Evolutionary conservation across 2,329 filamentous ascomycete genomes (phyloP), one percentile per base, ranked within the genome.

Genomic region (Fusarium sp.): DNA sequence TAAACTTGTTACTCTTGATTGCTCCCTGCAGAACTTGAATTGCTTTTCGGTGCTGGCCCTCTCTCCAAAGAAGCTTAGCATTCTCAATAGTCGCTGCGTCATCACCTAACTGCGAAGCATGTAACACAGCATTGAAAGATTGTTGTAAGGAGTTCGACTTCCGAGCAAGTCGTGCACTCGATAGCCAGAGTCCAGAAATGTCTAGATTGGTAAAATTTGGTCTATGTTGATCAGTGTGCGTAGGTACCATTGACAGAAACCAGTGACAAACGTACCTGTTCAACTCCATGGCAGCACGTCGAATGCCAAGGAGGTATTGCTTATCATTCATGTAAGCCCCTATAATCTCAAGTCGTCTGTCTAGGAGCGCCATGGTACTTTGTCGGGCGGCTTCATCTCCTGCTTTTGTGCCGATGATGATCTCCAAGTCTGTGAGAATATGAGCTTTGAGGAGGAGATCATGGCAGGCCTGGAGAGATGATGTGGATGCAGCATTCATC

Each of bases 11-110:
- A 34, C 88, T 90, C 48, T 90, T 87, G 69, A 99, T 97, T 24
- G 95, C 94, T 46, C 93, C 90, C 75, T 97, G 91, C 5, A 99
- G 85, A 48, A 92, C 92, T 73, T 97, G 94, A 65, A 99, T 99
- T 2, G 96, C 97, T 80, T 98, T 97, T 65, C 96, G 89, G 77
- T 95, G 94, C 75, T 98, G 92, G 1, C 94, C 93, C 78, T 98
- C 94, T 73, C 92, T 94, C 94, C 96, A 99, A 10, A 98, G 83
- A 30, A 99, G 85, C 65, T 94, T 91, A 3, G 96, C 94, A 78
- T 99, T 95, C 78, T 99, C 97, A 65, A 99, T 96, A 12, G 93
- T 95, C 13, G 95, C 94, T 4, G 93, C 93, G 62, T 92, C 90
- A 72, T 97, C 94, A 22, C 93, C 93, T 13, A 97, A 87, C 65